Evolutionary conservation across 164 flowering plant species (phyloP), one percentile per base, ranked within the genome.

Genomic region (Stephania yunnanensis): DNA sequence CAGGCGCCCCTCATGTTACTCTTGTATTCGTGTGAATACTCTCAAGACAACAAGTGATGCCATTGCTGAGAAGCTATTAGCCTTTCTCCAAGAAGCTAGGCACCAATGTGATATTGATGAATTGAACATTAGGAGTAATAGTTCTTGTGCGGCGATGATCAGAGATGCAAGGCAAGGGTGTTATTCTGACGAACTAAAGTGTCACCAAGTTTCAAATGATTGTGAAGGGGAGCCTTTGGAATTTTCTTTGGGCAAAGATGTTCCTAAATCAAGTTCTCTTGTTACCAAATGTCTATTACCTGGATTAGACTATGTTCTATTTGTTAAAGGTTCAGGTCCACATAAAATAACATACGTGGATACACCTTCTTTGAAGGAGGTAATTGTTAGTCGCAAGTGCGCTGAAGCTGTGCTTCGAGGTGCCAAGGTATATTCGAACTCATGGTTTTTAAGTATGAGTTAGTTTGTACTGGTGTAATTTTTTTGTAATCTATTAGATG

Each of bases 331-430:
- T 72, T 89, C 97, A 12, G 97, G 98, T 67, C 97, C 99, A 6
- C 97, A 92, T 74, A 46, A 46, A 12, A 78, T 93, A 77, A 81
- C 87, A 10, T 93, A 91, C 78, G 87, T 78, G 53, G 74, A 72
- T 84, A 80, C 72, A 20, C 73, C 75, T 45, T 87, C 90, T 80
- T 75, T 82, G 2, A 96, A 96, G 80, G 99, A 96, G 83, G 90
- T 96, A 6, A 78, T 94, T 80, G 97, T 96, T 66, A 96, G 98
- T 77, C 87, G 99, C 72, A 96, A 96, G 85, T 96, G 99, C 78
- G 99, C 99, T 25, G 98, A 96, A 87, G 93, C 99, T n/a, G 99
- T 96, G 84, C 97, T 96, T 76, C 97, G 98, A 31, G 99, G 99
- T 81, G 98, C 99, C 80, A 97, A 95, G 91, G 98, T 94, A 76